Percentiles rank a stretch among this genome's conserved stretches.
Conservation (phyloP, 2,329 filamentous ascomycete genomes). For the Daldinia sp. region DNA sequence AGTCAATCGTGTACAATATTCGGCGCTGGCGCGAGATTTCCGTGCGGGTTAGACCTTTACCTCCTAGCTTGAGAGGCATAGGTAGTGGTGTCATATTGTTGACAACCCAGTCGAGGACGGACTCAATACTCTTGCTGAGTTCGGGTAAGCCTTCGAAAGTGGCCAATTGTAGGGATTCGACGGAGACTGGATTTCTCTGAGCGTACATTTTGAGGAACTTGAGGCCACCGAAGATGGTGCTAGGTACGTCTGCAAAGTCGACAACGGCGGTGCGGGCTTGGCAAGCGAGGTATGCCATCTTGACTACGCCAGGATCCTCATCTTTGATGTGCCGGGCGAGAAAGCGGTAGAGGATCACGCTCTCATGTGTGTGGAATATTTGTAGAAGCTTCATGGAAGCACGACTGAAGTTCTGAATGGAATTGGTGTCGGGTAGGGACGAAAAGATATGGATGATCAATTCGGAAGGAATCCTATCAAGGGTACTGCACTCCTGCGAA, state of each 20-base stretch:
- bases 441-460: slow-evolving; percentile 5
- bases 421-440: neutral
- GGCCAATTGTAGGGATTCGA: too few relatives aligned
- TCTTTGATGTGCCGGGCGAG: neutral
- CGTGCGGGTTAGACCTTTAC: slow-evolving; percentile 2
- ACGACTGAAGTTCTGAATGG: neutral
- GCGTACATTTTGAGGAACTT: slow-evolving; percentile 8
- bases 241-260: too few relatives aligned
- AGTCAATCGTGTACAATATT: slow-evolving; percentile 10
- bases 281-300: slow-evolving; percentile 9
- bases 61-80: neutral
- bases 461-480: neutral
- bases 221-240: neutral
- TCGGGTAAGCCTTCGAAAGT: too few relatives aligned
- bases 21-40: slow-evolving; percentile 8
- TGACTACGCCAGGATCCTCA: slow-evolving; percentile 4
- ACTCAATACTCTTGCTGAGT: slow-evolving; percentile 2
- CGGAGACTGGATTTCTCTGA: too few relatives aligned
- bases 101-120: slow-evolving; percentile 3
- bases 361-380: neutral
- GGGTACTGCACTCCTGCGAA: neutral
- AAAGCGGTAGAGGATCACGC: neutral
- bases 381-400: neutral
- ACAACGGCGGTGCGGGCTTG: neutral
- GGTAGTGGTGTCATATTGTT: neutral